These are phyloP conservation scores for Pseudonectria buxi DNA, from an alignment of 2,329 filamentous ascomycete species.

Conservation along the genomic window DNA sequence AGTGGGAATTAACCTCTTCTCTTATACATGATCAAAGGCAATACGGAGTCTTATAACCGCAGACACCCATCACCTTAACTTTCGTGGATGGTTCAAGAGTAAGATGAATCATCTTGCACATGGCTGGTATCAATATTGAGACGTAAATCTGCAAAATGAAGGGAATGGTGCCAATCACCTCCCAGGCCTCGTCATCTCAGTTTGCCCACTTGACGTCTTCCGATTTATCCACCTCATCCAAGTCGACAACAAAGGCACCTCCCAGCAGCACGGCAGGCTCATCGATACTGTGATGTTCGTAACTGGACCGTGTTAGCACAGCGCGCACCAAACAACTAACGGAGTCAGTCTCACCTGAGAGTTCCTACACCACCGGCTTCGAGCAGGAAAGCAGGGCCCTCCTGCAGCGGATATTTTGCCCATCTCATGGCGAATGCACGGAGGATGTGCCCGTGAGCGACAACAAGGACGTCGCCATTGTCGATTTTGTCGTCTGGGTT, in stretches of 20 bases:
- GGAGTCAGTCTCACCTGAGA: slow-evolving; percentile 51
- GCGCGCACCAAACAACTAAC: not conserved
- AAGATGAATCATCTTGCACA: no score
- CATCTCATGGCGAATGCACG: slow-evolving; percentile 84
- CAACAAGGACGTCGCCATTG: slow-evolving; percentile 46
- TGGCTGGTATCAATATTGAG: no score
- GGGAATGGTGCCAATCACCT: no score
- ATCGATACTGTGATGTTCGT: slow-evolving; percentile 70
- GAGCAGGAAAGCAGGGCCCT: slow-evolving; percentile 73
- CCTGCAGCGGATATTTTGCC: slow-evolving; percentile 65
- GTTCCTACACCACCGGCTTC: slow-evolving; percentile 83
- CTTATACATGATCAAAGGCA: no score
- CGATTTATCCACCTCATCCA: slow-evolving; percentile 11
- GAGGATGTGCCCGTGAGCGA: slow-evolving; percentile 87
- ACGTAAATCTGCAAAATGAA: no score
- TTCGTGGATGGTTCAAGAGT: no score
- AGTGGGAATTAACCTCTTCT: no score
- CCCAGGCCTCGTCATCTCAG: no score
- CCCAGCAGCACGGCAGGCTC: slow-evolving; percentile 77
- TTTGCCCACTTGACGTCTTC: no score
- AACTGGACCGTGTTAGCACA: slow-evolving; percentile 40
- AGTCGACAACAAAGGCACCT: slow-evolving; percentile 56
- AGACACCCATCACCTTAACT: no score
- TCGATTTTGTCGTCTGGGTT: slow-evolving; percentile 35
- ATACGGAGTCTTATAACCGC: no score